Evolutionary conservation across 2,329 filamentous ascomycete species (phyloP).

Genomic region (Fusarium redolens): DNA sequence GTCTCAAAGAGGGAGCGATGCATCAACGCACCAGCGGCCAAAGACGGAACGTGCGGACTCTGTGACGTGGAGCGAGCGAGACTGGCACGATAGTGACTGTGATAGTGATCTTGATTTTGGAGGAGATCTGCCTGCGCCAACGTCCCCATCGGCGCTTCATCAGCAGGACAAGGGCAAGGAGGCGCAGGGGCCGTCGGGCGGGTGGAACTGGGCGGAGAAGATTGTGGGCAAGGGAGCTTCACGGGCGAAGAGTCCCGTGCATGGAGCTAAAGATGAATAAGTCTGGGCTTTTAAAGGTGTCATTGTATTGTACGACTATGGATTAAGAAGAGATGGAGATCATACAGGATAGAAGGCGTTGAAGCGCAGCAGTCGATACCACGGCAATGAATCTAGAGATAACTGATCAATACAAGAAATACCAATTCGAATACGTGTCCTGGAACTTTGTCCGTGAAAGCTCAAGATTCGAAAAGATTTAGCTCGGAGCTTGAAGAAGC

Average conservation of each 20-base stretch:
- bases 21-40: conserved; percentile 21
- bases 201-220: conserved; percentile 67
- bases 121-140: conserved; percentile 32
- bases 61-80: conserved; percentile 69
- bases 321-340: conserved; percentile 6
- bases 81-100: conserved; percentile 42
- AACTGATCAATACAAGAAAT: neutral
- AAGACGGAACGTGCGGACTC: conserved; percentile 60
- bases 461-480: neutral
- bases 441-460: neutral
- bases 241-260: conserved; percentile 47
- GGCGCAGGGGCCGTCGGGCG: conserved; percentile 35
- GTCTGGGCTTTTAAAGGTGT: neutral
- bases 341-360: conserved; percentile 35
- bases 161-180: conserved; percentile 40
- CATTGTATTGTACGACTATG: conserved; percentile 15
- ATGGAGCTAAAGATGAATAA: conserved; percentile 23
- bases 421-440: neutral
- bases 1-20: conserved; percentile 38
- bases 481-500: conserved; percentile 16
- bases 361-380: neutral
- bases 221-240: conserved; percentile 59
- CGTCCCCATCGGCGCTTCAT: conserved; percentile 22
- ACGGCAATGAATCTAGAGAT: conserved; percentile 8
- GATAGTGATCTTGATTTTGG: conserved; percentile 46